phyloP scores from a whole-genome alignment of 306 rosid species.

The Quercus bicolor region DNA sequence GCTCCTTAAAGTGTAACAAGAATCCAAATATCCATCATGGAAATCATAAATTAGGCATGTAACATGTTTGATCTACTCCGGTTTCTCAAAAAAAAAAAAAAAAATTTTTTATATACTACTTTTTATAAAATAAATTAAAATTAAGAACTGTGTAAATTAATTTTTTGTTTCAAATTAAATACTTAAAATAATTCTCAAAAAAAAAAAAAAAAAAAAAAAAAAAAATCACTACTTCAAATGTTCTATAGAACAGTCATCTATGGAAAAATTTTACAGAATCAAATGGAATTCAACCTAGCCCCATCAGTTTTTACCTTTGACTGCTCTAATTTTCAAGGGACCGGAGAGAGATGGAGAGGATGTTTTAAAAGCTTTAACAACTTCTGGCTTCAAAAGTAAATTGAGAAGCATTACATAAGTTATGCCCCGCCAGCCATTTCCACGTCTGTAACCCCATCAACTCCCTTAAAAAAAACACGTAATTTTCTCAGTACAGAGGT shows the following conservation, averaged over 20 bases:
- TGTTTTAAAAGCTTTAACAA: slow-evolving; percentile 16
- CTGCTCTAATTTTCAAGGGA: slow-evolving; percentile 12
- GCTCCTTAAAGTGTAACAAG: neutral
- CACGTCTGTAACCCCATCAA: slow-evolving; percentile 82
- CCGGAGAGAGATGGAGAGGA: neutral
- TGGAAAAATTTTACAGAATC: slow-evolving; percentile 19
- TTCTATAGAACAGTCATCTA: neutral
- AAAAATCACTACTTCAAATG: neutral
- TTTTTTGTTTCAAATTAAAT: neutral
- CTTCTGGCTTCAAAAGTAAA: slow-evolving; percentile 11
- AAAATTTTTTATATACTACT: too few relatives aligned
- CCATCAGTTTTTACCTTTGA: slow-evolving; percentile 24
- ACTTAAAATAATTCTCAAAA: neutral
- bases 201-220: neutral
- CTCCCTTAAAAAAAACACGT: slow-evolving; percentile 69
- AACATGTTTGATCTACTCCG: neutral
- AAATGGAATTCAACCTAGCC: slow-evolving; percentile 35
- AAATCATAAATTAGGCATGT: neutral
- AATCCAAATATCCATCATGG: neutral
- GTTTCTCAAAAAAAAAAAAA: too few relatives aligned
- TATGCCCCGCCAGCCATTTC: slow-evolving; percentile 86
- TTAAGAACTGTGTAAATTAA: neutral
- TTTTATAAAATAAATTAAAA: neutral
- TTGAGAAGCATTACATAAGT: slow-evolving; percentile 11
- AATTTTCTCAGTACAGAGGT: slow-evolving; percentile 63